Evolutionary conservation across 305 asterid species (phyloP).

Genomic region (Lippia alba): DNA sequence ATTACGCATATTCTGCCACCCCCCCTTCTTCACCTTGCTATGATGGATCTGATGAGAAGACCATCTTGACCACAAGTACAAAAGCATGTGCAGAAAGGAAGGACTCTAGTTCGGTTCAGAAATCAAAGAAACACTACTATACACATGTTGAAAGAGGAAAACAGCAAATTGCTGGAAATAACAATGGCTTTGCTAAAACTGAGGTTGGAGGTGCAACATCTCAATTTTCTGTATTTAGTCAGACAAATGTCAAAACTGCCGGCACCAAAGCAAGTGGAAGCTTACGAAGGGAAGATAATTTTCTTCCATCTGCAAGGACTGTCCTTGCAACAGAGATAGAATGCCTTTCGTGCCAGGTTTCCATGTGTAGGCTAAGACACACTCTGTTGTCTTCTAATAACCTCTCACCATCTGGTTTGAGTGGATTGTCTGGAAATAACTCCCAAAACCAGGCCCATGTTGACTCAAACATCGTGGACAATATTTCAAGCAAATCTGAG

Average conservation of each 20-base stretch:
- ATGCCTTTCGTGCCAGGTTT: constrained; percentile 89
- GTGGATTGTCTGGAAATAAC: constrained; percentile 67
- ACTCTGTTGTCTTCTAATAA: constrained; percentile 63
- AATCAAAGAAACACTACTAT: constrained; percentile 64
- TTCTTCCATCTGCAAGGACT: constrained; percentile 65
- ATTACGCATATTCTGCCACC: constrained; percentile 89
- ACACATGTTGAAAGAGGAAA: constrained; percentile 75
- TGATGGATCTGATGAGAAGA: constrained; percentile 77
- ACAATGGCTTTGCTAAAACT: constrained; percentile 47
- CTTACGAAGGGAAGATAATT: constrained; percentile 57
- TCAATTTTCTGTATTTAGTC: constrained; percentile 56
- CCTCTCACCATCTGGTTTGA: constrained; percentile 54
- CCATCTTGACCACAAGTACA: constrained; percentile 55
- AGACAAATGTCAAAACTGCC: constrained; percentile 53
- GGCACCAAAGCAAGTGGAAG: constrained; percentile 53
- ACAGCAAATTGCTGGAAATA: constrained; percentile 51
- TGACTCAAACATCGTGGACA: constrained; percentile 73
- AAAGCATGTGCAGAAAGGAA: constrained; percentile 58
- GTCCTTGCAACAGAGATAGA: constrained; percentile 90
- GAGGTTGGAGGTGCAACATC: constrained; percentile 56
- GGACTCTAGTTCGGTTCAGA: constrained; percentile 47
- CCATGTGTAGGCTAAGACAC: constrained; percentile 95
- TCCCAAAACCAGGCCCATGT: constrained; percentile 58
- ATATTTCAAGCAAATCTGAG: constrained; percentile 69
- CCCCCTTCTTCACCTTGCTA: constrained; percentile 83